phyloP scores from a whole-genome alignment of 495 filamentous ascomycete genomes.

The Penicillium dipodomyicola region DNA sequence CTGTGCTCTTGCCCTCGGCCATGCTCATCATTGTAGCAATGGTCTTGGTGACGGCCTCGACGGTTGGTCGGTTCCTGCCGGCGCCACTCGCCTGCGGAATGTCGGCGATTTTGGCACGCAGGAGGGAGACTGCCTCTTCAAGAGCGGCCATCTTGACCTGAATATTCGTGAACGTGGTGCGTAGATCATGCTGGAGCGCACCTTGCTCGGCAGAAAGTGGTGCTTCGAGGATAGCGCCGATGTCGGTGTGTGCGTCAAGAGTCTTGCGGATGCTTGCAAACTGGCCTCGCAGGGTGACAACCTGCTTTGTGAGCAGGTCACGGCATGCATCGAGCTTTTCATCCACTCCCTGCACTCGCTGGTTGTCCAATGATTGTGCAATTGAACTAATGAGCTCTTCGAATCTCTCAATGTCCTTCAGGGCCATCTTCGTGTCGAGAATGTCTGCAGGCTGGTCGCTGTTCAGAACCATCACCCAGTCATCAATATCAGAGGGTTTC shows the following conservation, averaged over 20 bases:
- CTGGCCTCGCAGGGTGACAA: slow-evolving; percentile 64
- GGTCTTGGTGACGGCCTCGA: slow-evolving; percentile 87
- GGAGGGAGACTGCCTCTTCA: slow-evolving; percentile 75
- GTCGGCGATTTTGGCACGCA: slow-evolving; percentile 74
- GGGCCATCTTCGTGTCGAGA: slow-evolving; percentile 61
- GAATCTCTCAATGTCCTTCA: slow-evolving; percentile 69
- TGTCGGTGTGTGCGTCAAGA: slow-evolving; percentile 64
- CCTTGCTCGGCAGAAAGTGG: slow-evolving; percentile 81
- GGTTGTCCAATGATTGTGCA: slow-evolving; percentile 56
- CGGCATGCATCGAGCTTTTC: slow-evolving; percentile 60
- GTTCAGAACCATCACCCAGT: slow-evolving; percentile 35
- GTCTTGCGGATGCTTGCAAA: slow-evolving; percentile 71
- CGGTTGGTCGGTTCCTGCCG: slow-evolving; percentile 64
- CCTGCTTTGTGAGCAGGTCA: slow-evolving; percentile 58
- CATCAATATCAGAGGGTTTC: slow-evolving; percentile 54
- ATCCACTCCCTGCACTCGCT: slow-evolving; percentile 61
- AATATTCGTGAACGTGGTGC: slow-evolving; percentile 64
- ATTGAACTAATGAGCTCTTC: slow-evolving; percentile 56
- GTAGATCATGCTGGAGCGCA: slow-evolving; percentile 76
- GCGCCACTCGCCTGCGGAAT: slow-evolving; percentile 39
- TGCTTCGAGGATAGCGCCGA: slow-evolving; percentile 56
- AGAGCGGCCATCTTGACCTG: slow-evolving; percentile 72
- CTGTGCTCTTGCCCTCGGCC: slow-evolving; percentile 80
- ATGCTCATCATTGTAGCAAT: slow-evolving; percentile 90
- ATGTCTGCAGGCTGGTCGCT: slow-evolving; percentile 45